phyloP scores from a whole-genome alignment of 306 rosid species.

The Begonia masoniana region DNA sequence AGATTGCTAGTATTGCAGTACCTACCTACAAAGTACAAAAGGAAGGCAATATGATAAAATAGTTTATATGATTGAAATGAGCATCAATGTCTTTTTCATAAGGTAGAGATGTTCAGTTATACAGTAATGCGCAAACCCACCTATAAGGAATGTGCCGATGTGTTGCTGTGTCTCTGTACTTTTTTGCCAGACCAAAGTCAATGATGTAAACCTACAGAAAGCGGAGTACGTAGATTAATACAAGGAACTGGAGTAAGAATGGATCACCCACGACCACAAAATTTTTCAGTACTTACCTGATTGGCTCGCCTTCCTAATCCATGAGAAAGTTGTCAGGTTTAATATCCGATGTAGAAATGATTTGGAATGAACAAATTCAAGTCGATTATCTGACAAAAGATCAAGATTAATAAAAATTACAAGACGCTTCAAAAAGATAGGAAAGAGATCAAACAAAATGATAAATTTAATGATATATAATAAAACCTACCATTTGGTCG shows the following conservation, averaged over 20 bases:
- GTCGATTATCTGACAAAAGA: slow-evolving; percentile 55
- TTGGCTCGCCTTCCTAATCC: slow-evolving; percentile 98
- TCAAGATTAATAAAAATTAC: neutral
- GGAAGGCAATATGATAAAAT: too few relatives aligned
- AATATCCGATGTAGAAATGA: slow-evolving; percentile 94
- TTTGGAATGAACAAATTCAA: slow-evolving; percentile 80
- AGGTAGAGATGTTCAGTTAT: neutral
- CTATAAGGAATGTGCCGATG: slow-evolving; percentile 97
- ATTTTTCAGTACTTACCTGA: slow-evolving; percentile 42
- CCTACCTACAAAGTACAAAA: too few relatives aligned
- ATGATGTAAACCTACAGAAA: slow-evolving; percentile 65
- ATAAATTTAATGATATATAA: neutral
- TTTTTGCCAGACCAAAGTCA: slow-evolving; percentile 96
- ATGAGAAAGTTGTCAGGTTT: slow-evolving; percentile 96
- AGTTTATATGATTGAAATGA: neutral
- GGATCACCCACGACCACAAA: neutral
- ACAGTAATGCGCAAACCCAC: slow-evolving; percentile 16
- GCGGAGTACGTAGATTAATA: slow-evolving; percentile 9
- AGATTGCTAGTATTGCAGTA: too few relatives aligned
- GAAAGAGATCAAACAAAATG: too few relatives aligned
- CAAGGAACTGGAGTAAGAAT: neutral
- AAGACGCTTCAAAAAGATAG: too few relatives aligned
- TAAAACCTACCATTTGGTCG: slow-evolving; percentile 78
- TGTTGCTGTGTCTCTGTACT: slow-evolving; percentile 71
- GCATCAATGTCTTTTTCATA: neutral